Evolutionary conservation across 164 flowering plant genomes (phyloP), one percentile per base, ranked within the genome.

Genomic region (Malania oleifera): DNA sequence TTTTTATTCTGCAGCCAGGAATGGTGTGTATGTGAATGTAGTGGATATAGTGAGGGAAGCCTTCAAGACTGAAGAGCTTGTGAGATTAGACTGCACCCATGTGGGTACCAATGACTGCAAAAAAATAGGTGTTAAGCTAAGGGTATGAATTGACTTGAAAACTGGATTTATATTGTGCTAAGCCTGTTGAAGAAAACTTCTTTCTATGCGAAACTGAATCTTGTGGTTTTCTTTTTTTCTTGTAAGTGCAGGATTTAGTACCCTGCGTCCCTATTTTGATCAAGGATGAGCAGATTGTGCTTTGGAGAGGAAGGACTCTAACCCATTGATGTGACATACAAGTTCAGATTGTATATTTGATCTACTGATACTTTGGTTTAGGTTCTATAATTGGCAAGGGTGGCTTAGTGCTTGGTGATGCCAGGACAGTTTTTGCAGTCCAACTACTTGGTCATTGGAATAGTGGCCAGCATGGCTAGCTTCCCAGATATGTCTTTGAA

Each of bases 211-310:
- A n/a, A n/a, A n/a, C 22, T 34, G 25, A 17, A 27, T 6, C 10
- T 44, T 35, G 6, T 39, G 13, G n/a, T 25, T 46, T 39, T n/a
- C 44, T 25, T 35, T 18, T 39, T 50, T 44, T 25, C 22, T 7
- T 57, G 11, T 60, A 1, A 26, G 41, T 71, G 64, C 86, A 92
- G 98, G 97, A 92, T 76, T 69, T 92, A 72, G 98, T 92, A 44
- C 96, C 96, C 50, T 92, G 96, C 72, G 75, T 86, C 45, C 97
- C 97, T n/a, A 73, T 92, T 55, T 68, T 89, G 66, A 80, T 87
- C 77, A 92, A 92, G 76, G 82, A 80, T 56, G 87, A 83, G 49
- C 95, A 92, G 70, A 86, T 92, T 49, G 73, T 92, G 47, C 73
- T 89, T 26, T 92, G 98, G 98, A 77, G 82, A 59, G 96, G 97